Base-by-base conservation (phyloP, 805 yeast species). In the Candida gorgasii region DNA sequence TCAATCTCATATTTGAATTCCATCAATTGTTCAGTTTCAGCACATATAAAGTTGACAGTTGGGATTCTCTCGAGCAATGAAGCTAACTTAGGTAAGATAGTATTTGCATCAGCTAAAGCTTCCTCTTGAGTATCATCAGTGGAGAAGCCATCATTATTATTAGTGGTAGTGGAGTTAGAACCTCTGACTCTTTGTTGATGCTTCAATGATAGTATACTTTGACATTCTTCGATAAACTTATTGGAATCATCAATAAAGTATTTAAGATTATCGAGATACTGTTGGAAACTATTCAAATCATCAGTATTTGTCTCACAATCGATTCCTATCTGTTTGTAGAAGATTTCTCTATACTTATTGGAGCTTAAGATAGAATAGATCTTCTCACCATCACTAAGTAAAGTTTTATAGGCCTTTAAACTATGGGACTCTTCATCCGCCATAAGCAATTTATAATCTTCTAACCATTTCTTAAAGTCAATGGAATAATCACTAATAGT, bases 1-100 rank as follows among this genome's bases (percentile, higher is more conserved):
- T 67, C 67, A 31, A 85, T 70, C 48, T 79, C 84, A 22, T 53
- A 60, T 4, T 75, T 71, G 35, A 80, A 70, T 46, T 78, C 84
- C 3, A 72, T 45, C 9, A 86, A 58, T 51, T 78, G 84, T 14
- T 76, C 82, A 50, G 81, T 68, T 53, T 86, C 93, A 0, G 79
- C 73, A 13, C 79, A 65, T 3, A 71, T 58, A 42, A 84, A 76
- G 15, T 76, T 73, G 44, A 83, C 52, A 0, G 56, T 52, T 2
- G 82, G 78, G 4, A 82, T 76, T 33, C 68, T 67, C 13, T 64
- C 62, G 11, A 81, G 51, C 16, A 83, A 50, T 15, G 46, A 38
- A 18, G 69, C 59, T 32, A 80, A 54, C 13, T 36, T 15, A 11
- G 52, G 52, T n/a, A 49, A 20, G 4, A 48, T 36, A 13, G 36